These are phyloP conservation scores for Gremmenia infestans DNA, from an alignment of 2,329 filamentous ascomycete genomes.

Conservation along the genomic window DNA sequence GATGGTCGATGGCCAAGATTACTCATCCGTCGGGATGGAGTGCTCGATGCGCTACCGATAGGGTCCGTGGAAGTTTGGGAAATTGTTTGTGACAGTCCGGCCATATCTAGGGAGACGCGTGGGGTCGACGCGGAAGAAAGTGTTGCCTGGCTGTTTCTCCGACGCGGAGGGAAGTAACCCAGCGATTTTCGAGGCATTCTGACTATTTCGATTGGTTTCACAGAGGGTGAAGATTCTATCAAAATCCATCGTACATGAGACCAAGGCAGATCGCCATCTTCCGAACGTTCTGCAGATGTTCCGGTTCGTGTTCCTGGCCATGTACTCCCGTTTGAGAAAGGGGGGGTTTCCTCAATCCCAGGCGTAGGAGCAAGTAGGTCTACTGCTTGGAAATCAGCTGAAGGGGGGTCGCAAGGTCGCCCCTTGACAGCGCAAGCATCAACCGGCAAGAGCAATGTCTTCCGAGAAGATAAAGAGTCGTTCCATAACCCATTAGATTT, in stretches of 20 bases:
- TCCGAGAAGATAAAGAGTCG: conserved; percentile 81
- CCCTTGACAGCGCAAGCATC: conserved; percentile 85
- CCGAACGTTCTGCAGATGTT: conserved; percentile 25
- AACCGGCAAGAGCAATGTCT: conserved; percentile 77
- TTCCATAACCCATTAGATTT: conserved; percentile 94
- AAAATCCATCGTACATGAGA: conserved; percentile 86
- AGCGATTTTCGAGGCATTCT: conserved; percentile 74
- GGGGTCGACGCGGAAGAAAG: conserved; percentile 64
- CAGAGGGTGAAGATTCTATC: conserved; percentile 60
- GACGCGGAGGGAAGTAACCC: conserved; percentile 88
- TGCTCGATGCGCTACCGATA: conserved; percentile 19
- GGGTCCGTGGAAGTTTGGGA: conserved; percentile 19
- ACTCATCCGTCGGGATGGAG: conserved; percentile 22
- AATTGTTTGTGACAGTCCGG: conserved; percentile 15
- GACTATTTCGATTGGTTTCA: conserved; percentile 74
- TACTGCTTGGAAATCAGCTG: conserved; percentile 36
- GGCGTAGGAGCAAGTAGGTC: conserved; percentile 51
- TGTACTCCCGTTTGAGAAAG: conserved; percentile 19
- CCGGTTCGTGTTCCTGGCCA: conserved; percentile 20
- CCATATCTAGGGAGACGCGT: conserved; percentile 27
- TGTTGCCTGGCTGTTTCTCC: conserved; percentile 62
- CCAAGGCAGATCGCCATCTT: conserved; percentile 64
- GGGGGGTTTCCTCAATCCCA: conserved; percentile 30
- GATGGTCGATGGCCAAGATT: conserved; percentile 21
- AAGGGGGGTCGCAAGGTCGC: conserved; percentile 55